phyloP scores from a whole-genome alignment of 345 rosid species.

The Schrenkiella parvula region DNA sequence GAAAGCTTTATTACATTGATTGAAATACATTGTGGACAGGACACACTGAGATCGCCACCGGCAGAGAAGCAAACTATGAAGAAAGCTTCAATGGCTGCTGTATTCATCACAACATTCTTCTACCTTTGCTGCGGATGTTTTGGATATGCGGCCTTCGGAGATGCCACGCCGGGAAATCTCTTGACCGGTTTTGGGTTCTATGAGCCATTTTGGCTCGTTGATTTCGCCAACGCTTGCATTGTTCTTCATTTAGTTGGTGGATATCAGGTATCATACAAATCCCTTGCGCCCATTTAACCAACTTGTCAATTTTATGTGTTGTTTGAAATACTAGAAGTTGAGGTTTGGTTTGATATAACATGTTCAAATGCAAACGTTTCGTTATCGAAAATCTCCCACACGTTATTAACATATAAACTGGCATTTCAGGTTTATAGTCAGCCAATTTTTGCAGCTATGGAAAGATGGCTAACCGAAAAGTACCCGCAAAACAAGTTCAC shows the following conservation, averaged over 20 bases:
- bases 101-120: constrained; percentile 50
- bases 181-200: constrained; percentile 77
- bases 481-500: constrained; percentile 47
- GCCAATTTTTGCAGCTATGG: constrained; percentile 59
- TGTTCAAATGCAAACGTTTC: constrained; percentile 3
- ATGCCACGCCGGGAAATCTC: constrained; percentile 68
- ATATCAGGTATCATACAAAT: constrained; percentile 42
- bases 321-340: not conserved
- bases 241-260: constrained; percentile 76
- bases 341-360: not conserved
- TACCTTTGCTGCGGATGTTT: constrained; percentile 74
- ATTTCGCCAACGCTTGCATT: constrained; percentile 65
- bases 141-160: constrained; percentile 85
- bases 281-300: not conserved
- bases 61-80: constrained; percentile 74
- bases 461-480: constrained; percentile 43
- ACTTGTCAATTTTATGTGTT: not conserved
- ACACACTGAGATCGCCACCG: constrained; percentile 74
- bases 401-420: not conserved
- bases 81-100: constrained; percentile 55
- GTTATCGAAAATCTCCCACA: not conserved
- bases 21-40: constrained; percentile 47
- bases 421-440: constrained; percentile 54
- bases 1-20: not conserved
- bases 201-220: constrained; percentile 75